Evolutionary conservation across 2,329 filamentous ascomycete genomes (phyloP).

Genomic region (Bipolaris cookei): DNA sequence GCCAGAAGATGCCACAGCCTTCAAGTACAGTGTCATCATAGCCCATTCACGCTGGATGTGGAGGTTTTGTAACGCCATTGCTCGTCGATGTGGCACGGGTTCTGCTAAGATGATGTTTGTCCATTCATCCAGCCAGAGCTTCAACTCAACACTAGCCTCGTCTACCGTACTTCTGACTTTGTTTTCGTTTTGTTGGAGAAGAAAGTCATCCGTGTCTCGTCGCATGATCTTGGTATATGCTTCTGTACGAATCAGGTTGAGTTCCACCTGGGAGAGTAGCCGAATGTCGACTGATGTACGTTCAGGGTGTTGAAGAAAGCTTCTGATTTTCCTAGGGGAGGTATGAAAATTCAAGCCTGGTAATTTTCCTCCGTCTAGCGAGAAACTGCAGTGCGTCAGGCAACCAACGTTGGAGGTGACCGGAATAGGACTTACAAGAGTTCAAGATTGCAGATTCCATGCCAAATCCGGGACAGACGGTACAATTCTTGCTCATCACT

Average conservation of each 20-base stretch:
- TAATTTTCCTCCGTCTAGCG: constrained; percentile 55
- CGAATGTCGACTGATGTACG: constrained; percentile 59
- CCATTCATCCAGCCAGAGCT: constrained; percentile 54
- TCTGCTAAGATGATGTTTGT: constrained; percentile 31
- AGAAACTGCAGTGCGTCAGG: constrained; percentile 43
- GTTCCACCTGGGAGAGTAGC: constrained; percentile 60
- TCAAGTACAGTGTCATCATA: constrained; percentile 59
- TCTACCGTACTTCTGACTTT: constrained; percentile 27
- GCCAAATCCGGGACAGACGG: constrained; percentile 55
- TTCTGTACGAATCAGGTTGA: constrained; percentile 51
- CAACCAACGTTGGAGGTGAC: neutral
- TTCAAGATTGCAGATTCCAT: constrained; percentile 60
- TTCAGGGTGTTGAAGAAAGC: constrained; percentile 53
- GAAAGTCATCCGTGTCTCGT: constrained; percentile 12
- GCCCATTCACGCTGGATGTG: constrained; percentile 62
- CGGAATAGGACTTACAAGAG: constrained; percentile 42
- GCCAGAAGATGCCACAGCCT: constrained; percentile 57
- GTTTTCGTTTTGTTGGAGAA: constrained; percentile 25
- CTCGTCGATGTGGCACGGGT: constrained; percentile 16
- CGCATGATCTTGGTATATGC: constrained; percentile 34
- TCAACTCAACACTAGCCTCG: constrained; percentile 36
- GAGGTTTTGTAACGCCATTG: constrained; percentile 53
- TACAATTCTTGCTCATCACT: constrained; percentile 45
- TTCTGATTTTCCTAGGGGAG: constrained; percentile 54
- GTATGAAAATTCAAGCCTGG: constrained; percentile 48